These are phyloP conservation scores for Geranomyces michiganensis DNA, from an alignment of 192 early-diverging fungal genomes.

Conservation along the genomic window DNA sequence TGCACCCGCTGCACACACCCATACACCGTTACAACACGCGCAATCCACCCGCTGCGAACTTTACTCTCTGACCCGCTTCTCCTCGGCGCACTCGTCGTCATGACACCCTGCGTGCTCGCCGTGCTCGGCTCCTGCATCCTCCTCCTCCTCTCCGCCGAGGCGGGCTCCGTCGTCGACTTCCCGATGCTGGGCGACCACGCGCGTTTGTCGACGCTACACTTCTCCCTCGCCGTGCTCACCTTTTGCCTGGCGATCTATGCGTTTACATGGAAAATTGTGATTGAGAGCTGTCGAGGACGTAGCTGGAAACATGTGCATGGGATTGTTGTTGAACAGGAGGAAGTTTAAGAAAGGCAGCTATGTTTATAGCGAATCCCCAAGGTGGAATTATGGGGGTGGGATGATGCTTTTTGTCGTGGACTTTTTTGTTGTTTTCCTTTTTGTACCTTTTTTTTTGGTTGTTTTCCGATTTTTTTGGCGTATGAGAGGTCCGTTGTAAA, in stretches of 20 bases:
- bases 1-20: conserved; percentile 50
- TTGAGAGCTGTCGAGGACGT: conserved; percentile 33
- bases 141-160: conserved; percentile 28
- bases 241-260: conserved; percentile 42
- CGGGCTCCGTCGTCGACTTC: conserved; percentile 25
- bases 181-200: conserved; percentile 9
- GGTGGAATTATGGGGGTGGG: no score
- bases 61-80: conserved; percentile 37
- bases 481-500: no score
- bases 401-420: no score
- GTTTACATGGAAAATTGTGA: conserved; percentile 37
- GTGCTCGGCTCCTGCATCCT: conserved; percentile 39
- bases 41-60: conserved; percentile 29
- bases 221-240: conserved; percentile 34
- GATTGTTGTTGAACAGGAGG: background rate
- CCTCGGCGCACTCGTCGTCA: conserved; percentile 35
- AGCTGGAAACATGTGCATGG: conserved; percentile 23
- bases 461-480: no score
- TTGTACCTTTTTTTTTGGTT: no score
- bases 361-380: no score
- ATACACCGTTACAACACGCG: conserved; percentile 33
- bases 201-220: conserved; percentile 28
- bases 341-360: no score
- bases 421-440: no score
- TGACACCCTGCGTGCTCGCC: conserved; percentile 37